These are phyloP conservation scores for Inga oerstediana DNA, from an alignment of 306 rosid genomes.

Conservation along the genomic window DNA sequence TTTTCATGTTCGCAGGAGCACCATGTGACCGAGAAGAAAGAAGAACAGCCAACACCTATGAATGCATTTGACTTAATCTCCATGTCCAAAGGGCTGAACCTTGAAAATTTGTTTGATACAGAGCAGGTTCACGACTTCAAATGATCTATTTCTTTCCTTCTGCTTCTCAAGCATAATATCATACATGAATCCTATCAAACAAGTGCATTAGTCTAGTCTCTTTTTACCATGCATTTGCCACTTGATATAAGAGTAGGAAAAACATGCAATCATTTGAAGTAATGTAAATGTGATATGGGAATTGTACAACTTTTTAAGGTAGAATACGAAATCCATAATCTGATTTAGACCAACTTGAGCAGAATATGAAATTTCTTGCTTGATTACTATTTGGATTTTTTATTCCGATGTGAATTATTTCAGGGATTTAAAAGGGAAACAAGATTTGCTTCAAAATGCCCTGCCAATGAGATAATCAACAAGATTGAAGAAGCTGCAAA, in stretches of 20 bases:
- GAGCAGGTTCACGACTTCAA: constrained; percentile 71
- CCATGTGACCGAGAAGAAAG: constrained; percentile 92
- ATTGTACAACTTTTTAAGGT: background rate
- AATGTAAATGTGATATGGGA: background rate
- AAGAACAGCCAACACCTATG: constrained; percentile 89
- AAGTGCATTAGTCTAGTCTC: background rate
- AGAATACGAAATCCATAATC: background rate
- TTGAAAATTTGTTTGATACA: constrained; percentile 79
- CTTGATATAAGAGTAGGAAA: constrained; percentile 1
- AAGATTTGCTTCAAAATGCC: constrained; percentile 84
- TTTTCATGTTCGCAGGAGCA: constrained; percentile 67
- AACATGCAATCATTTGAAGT: background rate
- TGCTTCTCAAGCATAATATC: background rate
- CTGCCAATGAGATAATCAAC: constrained; percentile 85
- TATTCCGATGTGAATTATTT: constrained; percentile 14
- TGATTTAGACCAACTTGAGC: background rate
- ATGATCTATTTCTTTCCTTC: background rate
- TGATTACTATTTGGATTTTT: background rate
- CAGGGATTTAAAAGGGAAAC: constrained; percentile 96
- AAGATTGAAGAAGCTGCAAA: constrained; percentile 98
- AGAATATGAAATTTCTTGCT: background rate
- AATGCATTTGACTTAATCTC: constrained; percentile 96
- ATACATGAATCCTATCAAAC: background rate
- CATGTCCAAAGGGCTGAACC: constrained; percentile 95
- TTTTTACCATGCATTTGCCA: background rate